Evolutionary conservation across 2,329 filamentous ascomycete genomes (phyloP).

Genomic region (Gyromitra esculenta): DNA sequence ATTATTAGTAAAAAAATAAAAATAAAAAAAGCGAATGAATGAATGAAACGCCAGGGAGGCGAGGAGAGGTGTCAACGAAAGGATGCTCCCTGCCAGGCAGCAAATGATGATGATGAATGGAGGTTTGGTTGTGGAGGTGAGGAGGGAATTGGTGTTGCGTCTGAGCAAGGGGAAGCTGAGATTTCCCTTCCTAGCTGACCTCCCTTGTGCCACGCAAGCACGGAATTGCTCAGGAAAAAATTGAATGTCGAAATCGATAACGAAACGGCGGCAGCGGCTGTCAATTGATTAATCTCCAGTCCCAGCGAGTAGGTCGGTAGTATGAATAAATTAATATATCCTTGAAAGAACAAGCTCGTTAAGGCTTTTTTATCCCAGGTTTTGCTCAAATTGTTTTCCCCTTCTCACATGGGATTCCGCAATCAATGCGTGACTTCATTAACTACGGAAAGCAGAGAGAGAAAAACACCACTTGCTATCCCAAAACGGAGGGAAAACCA

Average conservation of each 20-base stretch:
- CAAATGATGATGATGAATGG: slow-evolving; percentile 11
- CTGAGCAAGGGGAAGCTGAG: slow-evolving; percentile 34
- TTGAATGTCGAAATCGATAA: slow-evolving; percentile 22
- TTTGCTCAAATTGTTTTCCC: background rate
- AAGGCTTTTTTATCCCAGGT: background rate
- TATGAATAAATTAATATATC: background rate
- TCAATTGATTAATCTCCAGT: slow-evolving; percentile 10
- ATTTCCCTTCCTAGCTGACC: slow-evolving; percentile 18
- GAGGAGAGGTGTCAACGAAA: slow-evolving; percentile 23
- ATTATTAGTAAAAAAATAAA: slow-evolving; percentile 15
- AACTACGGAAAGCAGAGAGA: background rate
- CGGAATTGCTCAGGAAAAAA: background rate
- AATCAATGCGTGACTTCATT: background rate
- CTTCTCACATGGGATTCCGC: slow-evolving; percentile 8
- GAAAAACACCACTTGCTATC: slow-evolving; percentile 16
- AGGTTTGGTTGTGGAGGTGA: background rate
- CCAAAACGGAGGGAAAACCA: slow-evolving; percentile 21
- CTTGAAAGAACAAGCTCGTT: background rate
- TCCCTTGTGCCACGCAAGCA: slow-evolving; percentile 29
- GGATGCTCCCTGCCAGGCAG: slow-evolving; percentile 34
- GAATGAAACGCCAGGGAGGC: slow-evolving; percentile 19
- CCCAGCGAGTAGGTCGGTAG: background rate
- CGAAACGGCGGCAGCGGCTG: slow-evolving; percentile 4
- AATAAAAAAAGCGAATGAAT: slow-evolving; percentile 5
- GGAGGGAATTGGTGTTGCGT: slow-evolving; percentile 11